Evolutionary conservation across 2,329 filamentous ascomycete genomes (phyloP).

Genomic region (Aspergillus jensenii): DNA sequence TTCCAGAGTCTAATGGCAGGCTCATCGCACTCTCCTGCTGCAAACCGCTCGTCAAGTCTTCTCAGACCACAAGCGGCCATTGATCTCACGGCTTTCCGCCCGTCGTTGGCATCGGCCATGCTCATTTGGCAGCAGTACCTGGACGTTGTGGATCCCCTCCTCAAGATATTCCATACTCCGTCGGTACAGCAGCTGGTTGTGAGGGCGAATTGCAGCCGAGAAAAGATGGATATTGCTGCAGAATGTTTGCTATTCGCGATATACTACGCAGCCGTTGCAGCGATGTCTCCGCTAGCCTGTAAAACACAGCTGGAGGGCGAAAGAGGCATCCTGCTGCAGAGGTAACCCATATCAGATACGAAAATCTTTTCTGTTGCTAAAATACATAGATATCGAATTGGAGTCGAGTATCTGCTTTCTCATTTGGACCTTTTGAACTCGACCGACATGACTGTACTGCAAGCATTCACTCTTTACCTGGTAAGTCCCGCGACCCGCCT

Average conservation of each 20-base stretch:
- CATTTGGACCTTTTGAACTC: slow-evolving; percentile 12
- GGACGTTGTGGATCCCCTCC: slow-evolving; percentile 51
- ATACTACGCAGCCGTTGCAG: slow-evolving; percentile 18
- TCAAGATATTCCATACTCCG: slow-evolving; percentile 57
- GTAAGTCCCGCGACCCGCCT: slow-evolving; percentile 4
- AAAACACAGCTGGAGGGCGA: slow-evolving; percentile 12
- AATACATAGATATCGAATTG: slow-evolving; percentile 17
- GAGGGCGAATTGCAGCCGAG: slow-evolving; percentile 27
- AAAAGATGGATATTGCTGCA: background rate
- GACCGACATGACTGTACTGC: slow-evolving; percentile 17
- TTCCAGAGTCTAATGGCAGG: background rate
- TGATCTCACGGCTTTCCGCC: background rate
- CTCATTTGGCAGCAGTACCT: slow-evolving; percentile 24
- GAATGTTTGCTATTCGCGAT: slow-evolving; percentile 21
- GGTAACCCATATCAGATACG: slow-evolving; percentile 2
- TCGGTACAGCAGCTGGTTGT: slow-evolving; percentile 51
- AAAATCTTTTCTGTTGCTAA: background rate
- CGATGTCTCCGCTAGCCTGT: slow-evolving; percentile 16
- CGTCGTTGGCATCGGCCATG: slow-evolving; percentile 4
- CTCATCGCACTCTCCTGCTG: background rate
- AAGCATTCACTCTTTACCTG: slow-evolving; percentile 22
- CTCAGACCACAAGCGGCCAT: background rate
- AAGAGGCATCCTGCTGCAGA: slow-evolving; percentile 8
- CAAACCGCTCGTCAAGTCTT: background rate
- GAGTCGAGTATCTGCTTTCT: slow-evolving; percentile 16